Evolutionary conservation across 2,329 filamentous ascomycete genomes (phyloP).

Genomic region (Neonectria punicea): DNA sequence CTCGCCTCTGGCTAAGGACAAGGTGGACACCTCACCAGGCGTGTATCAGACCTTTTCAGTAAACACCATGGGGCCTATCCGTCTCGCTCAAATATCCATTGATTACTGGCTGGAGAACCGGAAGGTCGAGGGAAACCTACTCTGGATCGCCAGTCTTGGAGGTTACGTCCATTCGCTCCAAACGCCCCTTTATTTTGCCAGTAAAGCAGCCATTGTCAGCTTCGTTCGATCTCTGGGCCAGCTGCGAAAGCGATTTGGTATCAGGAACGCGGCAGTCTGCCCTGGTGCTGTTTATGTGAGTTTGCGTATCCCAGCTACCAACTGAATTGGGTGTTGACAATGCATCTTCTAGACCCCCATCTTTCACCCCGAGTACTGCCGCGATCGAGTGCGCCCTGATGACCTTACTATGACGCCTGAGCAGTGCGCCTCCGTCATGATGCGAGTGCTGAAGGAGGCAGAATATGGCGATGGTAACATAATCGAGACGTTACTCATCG

Average conservation of each 20-base stretch:
- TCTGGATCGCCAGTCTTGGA: not conserved
- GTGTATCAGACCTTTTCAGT: constrained; percentile 1
- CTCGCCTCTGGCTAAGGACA: constrained; percentile 1
- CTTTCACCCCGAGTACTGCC: constrained; percentile 23
- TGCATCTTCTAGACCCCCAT: constrained; percentile 11
- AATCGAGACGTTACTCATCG: not conserved
- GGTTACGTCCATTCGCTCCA: not conserved
- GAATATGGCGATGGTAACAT: not conserved
- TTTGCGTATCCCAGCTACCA: not conserved
- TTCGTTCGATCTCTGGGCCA: not conserved
- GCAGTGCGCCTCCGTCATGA: not conserved
- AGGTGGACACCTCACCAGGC: not conserved
- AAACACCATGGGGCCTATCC: not conserved
- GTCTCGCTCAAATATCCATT: constrained; percentile 8
- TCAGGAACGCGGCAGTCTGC: not conserved
- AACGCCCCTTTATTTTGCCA: not conserved
- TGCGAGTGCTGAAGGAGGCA: not conserved
- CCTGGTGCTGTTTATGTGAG: not conserved
- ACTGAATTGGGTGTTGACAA: not conserved
- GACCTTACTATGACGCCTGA: constrained; percentile 15
- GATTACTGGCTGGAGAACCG: constrained; percentile 6
- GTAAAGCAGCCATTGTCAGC: not conserved
- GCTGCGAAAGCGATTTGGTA: not conserved
- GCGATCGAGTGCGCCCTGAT: constrained; percentile 14
- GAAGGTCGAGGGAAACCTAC: not conserved